Conservation (phyloP, 495 filamentous ascomycete species). For the Jackrogersella multiformis region DNA sequence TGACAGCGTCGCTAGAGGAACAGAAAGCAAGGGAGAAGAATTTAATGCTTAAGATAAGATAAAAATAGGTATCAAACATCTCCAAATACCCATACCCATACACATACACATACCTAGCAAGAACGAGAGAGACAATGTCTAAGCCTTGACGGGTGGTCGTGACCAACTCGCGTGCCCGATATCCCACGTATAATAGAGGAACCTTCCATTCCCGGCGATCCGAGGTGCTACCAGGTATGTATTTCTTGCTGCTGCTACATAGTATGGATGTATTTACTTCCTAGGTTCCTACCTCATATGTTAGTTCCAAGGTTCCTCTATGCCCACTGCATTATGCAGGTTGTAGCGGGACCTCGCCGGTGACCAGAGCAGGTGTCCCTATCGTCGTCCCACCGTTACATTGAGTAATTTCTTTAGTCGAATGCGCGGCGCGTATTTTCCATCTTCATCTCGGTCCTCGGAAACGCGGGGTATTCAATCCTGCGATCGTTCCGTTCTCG, state of each 20-base stretch:
- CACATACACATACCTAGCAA: background rate
- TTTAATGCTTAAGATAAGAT: slow-evolving; percentile 28
- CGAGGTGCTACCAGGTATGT: slow-evolving; percentile 12
- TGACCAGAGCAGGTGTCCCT: slow-evolving; percentile 31
- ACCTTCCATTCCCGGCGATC: slow-evolving; percentile 40
- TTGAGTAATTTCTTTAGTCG: slow-evolving; percentile 28
- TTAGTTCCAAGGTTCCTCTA: background rate
- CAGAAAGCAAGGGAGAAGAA: slow-evolving; percentile 14
- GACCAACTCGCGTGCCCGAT: slow-evolving; percentile 34
- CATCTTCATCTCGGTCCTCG: slow-evolving; percentile 15
- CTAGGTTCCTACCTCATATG: too few species aligned
- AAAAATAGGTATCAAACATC: slow-evolving; percentile 8
- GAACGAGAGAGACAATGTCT: slow-evolving; percentile 39
- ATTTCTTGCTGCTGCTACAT: too few species aligned
- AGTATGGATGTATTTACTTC: too few species aligned
- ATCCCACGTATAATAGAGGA: slow-evolving; percentile 16
- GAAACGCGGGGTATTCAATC: slow-evolving; percentile 35
- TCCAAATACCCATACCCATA: slow-evolving; percentile 14
- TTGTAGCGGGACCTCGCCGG: slow-evolving; percentile 22
- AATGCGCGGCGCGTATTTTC: slow-evolving; percentile 14
- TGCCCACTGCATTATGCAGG: slow-evolving; percentile 36
- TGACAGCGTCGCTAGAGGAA: slow-evolving; percentile 2
- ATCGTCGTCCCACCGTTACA: slow-evolving; percentile 40
- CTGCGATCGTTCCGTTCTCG: background rate
- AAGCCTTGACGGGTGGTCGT: slow-evolving; percentile 22